Evolutionary conservation across 2,329 filamentous ascomycete genomes (phyloP).

Genomic region (Paraphoma sp.): DNA sequence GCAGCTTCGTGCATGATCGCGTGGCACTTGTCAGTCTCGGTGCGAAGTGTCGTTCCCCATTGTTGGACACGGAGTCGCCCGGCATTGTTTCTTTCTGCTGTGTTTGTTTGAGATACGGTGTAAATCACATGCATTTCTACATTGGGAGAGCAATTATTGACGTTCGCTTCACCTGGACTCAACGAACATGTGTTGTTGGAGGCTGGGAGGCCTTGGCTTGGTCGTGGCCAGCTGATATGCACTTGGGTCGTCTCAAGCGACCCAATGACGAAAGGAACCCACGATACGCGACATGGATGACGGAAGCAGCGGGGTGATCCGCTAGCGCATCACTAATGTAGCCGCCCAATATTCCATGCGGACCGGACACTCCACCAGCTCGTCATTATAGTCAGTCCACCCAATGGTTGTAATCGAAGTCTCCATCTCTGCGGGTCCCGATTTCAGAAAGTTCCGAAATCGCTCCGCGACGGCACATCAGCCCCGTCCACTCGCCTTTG

Average conservation of each 20-base stretch:
- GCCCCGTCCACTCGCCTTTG: too few relatives aligned
- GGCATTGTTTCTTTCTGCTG: neutral
- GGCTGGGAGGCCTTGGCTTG: neutral
- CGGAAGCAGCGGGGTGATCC: conserved; percentile 2
- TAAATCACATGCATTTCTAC: too few relatives aligned
- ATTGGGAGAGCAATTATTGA: too few relatives aligned
- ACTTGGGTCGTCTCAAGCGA: conserved; percentile 3
- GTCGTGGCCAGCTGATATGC: conserved; percentile 2
- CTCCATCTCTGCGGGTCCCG: too few relatives aligned
- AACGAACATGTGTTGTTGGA: neutral
- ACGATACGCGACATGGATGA: neutral
- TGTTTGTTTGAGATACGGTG: neutral
- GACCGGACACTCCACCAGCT: too few relatives aligned
- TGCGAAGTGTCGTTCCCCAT: neutral
- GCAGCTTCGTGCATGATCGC: conserved; percentile 1
- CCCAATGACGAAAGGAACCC: neutral
- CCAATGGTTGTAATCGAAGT: conserved; percentile 41
- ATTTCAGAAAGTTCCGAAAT: too few relatives aligned
- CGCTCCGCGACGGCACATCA: too few relatives aligned
- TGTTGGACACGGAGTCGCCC: neutral
- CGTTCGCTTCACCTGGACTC: too few relatives aligned
- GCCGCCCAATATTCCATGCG: neutral
- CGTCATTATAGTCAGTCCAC: neutral
- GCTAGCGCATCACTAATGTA: neutral
- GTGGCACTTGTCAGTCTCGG: neutral